Percentiles rank a stretch among this genome's conserved stretches.
phyloP scores from a whole-genome alignment of 2,329 filamentous ascomycete genomes.

The Scolecobasidium constrictum region DNA sequence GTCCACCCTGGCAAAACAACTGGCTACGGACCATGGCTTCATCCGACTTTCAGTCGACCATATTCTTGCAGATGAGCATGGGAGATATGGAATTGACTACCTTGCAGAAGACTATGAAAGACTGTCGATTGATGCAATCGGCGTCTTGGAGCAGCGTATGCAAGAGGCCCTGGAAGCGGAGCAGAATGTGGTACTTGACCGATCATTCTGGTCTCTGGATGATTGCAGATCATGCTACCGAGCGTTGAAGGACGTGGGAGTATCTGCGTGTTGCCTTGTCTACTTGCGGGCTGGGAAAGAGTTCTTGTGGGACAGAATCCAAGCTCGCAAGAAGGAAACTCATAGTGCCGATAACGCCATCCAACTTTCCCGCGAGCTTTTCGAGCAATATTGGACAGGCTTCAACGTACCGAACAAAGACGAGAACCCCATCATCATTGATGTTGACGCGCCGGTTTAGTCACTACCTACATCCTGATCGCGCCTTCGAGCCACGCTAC shows the following conservation, averaged over 20 bases:
- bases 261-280: background rate
- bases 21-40: background rate
- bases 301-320: background rate
- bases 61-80: background rate
- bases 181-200: background rate
- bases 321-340: background rate
- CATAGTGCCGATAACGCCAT: background rate
- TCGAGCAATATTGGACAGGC: background rate
- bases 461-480: conserved; percentile 21
- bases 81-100: background rate
- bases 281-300: background rate
- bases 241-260: background rate
- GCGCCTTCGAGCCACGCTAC: conserved; percentile 49
- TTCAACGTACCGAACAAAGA: background rate
- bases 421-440: conserved; percentile 1
- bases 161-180: background rate
- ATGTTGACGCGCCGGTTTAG: background rate
- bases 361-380: background rate
- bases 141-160: background rate
- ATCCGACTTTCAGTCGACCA: background rate
- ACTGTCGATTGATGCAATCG: background rate
- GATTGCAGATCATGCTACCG: background rate
- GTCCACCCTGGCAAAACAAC: background rate
- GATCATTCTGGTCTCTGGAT: background rate
- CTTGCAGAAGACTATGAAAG: background rate